A percentile compares a stretch with the other conserved stretches of the same genome.
These are phyloP conservation scores for Pittosporum tobira DNA, from an alignment of 129 eudicot species.

Conservation along the genomic window DNA sequence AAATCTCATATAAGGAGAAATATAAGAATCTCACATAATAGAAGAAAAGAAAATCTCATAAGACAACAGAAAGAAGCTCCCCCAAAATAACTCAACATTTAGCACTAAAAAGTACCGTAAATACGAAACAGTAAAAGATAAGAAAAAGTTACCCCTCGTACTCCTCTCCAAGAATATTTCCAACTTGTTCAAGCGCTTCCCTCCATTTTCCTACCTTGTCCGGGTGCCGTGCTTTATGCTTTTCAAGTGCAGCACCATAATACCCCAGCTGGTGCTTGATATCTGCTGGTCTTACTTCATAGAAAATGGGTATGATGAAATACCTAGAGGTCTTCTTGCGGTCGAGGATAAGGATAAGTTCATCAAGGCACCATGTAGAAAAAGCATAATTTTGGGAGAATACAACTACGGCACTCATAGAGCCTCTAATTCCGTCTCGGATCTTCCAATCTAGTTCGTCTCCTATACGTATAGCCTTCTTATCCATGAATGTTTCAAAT, in stretches of 20 bases:
- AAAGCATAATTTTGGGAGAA: background rate
- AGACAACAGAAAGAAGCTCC: no score
- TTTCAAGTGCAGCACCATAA: background rate
- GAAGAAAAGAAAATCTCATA: no score
- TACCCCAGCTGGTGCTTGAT: background rate
- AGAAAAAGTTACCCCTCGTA: no score
- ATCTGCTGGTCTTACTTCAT: background rate
- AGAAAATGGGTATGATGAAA: background rate
- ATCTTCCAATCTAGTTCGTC: background rate
- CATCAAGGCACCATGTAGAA: background rate
- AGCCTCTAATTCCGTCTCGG: background rate
- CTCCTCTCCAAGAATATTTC: background rate
- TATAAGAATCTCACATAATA: no score
- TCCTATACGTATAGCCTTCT: background rate
- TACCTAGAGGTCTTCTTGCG: background rate
- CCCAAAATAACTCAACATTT: no score
- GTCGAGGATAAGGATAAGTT: background rate
- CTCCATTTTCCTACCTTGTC: background rate
- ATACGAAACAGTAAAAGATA: no score
- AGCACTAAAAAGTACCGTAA: no score
- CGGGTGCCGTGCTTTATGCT: background rate
- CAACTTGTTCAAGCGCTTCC: background rate
- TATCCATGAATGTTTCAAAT: background rate
- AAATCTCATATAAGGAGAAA: no score
- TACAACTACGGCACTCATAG: background rate